These are phyloP conservation scores for Fusarium sp. DNA, from an alignment of 2,329 filamentous ascomycete genomes.

Conservation along the genomic window DNA sequence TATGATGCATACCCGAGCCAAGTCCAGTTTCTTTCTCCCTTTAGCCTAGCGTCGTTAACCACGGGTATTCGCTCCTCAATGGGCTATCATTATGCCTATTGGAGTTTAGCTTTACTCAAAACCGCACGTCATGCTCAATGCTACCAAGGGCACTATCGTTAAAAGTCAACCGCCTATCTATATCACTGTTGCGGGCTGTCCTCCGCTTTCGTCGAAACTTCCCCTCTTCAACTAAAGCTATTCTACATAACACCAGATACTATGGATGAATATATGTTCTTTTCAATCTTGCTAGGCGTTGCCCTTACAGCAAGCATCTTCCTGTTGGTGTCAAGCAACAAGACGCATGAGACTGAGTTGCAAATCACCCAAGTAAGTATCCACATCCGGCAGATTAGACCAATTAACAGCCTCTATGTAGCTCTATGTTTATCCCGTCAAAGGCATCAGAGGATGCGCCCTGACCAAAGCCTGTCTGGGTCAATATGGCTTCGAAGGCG, in stretches of 20 bases:
- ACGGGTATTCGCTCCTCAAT: not conserved
- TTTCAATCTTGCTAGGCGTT: not conserved
- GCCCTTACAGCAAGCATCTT: not conserved
- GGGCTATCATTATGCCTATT: not conserved
- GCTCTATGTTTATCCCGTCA: constrained; percentile 42
- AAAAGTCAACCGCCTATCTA: not conserved
- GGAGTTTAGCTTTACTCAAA: not conserved
- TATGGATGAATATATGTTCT: not conserved
- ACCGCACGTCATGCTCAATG: not conserved
- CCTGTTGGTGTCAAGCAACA: not conserved
- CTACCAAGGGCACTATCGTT: not conserved
- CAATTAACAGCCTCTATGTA: not conserved
- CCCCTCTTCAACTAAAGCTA: not conserved
- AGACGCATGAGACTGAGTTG: not conserved
- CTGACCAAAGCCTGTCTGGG: constrained; percentile 21
- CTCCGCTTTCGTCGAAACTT: not conserved
- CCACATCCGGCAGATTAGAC: fast-evolving
- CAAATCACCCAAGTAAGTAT: constrained; percentile 31
- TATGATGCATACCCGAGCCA: too few species aligned
- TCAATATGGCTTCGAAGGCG: constrained; percentile 32
- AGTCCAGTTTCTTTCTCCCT: not conserved
- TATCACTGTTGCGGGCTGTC: not conserved
- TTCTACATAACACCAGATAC: not conserved
- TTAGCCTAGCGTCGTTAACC: not conserved
- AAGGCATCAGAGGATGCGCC: constrained; percentile 31